Evolutionary conservation across 164 flowering plant species (phyloP), one percentile per base, ranked within the genome.

Genomic region (Vitis riparia): DNA sequence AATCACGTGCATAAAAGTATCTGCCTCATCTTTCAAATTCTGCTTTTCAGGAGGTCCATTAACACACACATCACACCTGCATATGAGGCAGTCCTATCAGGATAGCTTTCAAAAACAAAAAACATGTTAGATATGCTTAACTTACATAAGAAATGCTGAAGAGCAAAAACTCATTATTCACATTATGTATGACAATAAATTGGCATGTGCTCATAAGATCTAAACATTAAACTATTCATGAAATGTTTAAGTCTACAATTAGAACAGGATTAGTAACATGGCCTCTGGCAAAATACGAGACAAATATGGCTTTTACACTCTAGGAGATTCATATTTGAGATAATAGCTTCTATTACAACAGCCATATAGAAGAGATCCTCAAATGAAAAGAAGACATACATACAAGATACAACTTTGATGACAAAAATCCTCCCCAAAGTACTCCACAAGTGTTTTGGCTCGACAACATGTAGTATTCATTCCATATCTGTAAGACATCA

Each of bases 51-150:
- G 93, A 59, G 94, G 92, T 67, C 92, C 92, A 71, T 68, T 72
- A 59, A 78, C 78, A 72, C 98, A 94, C 19, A 89, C 82, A 83
- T 94, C 98, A 87, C 98, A 94, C 81, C 98, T 92, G 81, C 73
- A 73, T n/a, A 65, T 5, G 48, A 47, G 12, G 55, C 30, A 51
- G 17, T 30, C 37, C 62, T 3, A 19, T 57, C 14, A 15, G 5
- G 30, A 69, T 52, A 59, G 15, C 30, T 61, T 15, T 15, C 50
- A 51, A 2, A 55, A 51, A n/a, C 19, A 17, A 37, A 37, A 32
- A 37, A 37, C 7, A 37, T 37, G 44, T 37, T 37, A 37, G 44
- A 37, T 37, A 37, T 37, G 44, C 44, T 37, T 37, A 37, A 37
- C 44, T 37, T 37, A 37, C 44, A 37, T 37, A 37, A 37, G 6